A percentile compares a stretch with the other conserved stretches of the same genome.
These are phyloP conservation scores for Syzygium malaccense DNA, from an alignment of 441 rosid species.

Conservation along the genomic window DNA sequence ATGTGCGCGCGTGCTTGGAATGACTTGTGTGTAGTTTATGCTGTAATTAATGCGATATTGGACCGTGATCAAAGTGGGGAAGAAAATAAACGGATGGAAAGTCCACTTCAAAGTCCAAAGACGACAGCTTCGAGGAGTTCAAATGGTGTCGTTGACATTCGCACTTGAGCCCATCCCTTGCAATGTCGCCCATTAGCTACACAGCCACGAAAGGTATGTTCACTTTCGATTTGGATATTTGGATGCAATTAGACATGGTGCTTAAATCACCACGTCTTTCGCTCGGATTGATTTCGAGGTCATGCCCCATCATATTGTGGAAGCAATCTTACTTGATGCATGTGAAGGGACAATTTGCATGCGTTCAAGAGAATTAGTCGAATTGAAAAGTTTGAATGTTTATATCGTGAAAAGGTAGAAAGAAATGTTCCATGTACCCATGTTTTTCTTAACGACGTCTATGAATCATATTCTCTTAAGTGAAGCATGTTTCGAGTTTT, in stretches of 20 bases:
- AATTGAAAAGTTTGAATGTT: rapidly evolving
- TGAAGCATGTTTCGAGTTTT: background rate
- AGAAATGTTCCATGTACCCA: rapidly evolving
- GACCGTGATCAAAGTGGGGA: background rate
- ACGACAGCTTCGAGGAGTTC: background rate
- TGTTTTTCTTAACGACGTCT: too few relatives aligned
- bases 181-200: background rate
- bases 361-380: background rate
- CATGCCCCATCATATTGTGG: background rate
- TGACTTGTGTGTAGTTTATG: background rate
- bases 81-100: rapidly evolving
- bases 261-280: background rate
- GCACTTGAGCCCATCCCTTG: background rate
- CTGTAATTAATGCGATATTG: background rate
- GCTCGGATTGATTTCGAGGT: background rate
- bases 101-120: background rate
- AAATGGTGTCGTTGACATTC: background rate
- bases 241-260: background rate
- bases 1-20: background rate
- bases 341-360: background rate
- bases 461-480: too few relatives aligned
- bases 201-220: background rate
- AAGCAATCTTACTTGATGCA: background rate
- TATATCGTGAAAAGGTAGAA: rapidly evolving
- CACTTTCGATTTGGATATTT: too few relatives aligned